phyloP scores from a whole-genome alignment of 257 asterid species.

The Jacaranda mimosifolia region DNA sequence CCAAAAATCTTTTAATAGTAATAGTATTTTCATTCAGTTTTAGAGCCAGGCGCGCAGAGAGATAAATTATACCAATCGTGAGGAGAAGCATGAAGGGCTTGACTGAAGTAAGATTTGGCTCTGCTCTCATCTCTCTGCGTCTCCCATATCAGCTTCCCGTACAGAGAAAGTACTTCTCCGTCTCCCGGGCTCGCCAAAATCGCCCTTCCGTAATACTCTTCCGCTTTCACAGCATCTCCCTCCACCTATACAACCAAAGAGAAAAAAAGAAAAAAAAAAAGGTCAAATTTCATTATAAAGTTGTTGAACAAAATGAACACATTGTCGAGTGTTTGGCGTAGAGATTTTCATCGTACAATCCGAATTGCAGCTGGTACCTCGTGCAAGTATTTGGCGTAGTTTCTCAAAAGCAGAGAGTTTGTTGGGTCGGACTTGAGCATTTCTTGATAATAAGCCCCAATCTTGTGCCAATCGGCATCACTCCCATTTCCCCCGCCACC shows the following conservation, averaged over 20 bases:
- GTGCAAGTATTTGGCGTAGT: conserved; percentile 78
- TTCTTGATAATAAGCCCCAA: conserved; percentile 57
- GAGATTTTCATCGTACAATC: not conserved
- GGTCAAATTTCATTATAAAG: not conserved
- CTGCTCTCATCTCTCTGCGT: conserved; percentile 60
- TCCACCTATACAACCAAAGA: conserved; percentile 55
- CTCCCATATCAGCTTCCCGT: conserved; percentile 79
- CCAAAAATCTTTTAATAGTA: not conserved
- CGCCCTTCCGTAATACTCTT: conserved; percentile 78
- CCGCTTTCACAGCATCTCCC: conserved; percentile 67
- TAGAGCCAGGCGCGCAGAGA: not conserved
- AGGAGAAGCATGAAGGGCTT: conserved; percentile 73
- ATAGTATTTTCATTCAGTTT: not conserved
- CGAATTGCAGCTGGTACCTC: conserved; percentile 52
- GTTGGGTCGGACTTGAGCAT: conserved; percentile 64
- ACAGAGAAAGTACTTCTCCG: conserved; percentile 69
- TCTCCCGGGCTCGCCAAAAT: conserved; percentile 74
- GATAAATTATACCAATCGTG: conserved; percentile 53
- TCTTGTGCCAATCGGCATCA: conserved; percentile 41
- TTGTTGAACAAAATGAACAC: not conserved
- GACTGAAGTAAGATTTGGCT: conserved; percentile 70
- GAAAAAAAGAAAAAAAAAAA: not conserved
- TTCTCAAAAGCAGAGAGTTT: conserved; percentile 64
- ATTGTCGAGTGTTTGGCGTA: not conserved
- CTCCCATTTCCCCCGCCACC: conserved; percentile 47